Evolutionary conservation across 805 yeast species (phyloP), one percentile per base, ranked within the genome.

Genomic region (Yamadazyma philogaea): DNA sequence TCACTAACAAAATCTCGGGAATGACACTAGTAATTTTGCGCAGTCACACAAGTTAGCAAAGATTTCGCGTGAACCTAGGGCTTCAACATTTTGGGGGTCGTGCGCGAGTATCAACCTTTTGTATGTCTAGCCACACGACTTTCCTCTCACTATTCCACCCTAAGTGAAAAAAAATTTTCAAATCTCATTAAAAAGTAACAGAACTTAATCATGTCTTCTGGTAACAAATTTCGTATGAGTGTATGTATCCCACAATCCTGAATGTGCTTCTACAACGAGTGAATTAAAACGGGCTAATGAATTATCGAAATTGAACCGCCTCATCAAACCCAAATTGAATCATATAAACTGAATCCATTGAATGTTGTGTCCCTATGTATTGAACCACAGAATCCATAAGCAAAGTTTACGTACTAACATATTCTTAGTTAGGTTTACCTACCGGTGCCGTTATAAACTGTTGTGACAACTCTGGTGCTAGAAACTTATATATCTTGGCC

Each of bases 391-490:
- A 24, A 11, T 24, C 12, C 8, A 24, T 24, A 5, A 11, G 5
- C 10, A 24, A 7, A 24, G 10, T 12, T 30, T 4, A 17, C 3
- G n/a, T 65, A 63, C 64, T 59, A 61, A 61, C 69, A 39, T 51
- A 7, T 17, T 43, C 8, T 55, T 67, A 87, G 93, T 88, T 93
- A 79, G 99, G 96, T 84, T 86, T 93, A 73, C 99, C 99, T 79
- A 84, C 81, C 64, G 99, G 98, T 77, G 99, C 99, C 77, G 88
- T 93, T 75, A 84, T 93, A 81, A 95, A 95, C 90, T 93, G 99
- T 82, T 90, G 95, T 78, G 99, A 93, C 77, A 93, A 93, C 96
- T 80, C 95, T 66, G 99, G 99, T 82, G 99, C 99, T 68, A 90
- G 98, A 82, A 91, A 90, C 87, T 84, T 93, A 68, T 87, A 89